These are phyloP conservation scores for Dryas octopetala DNA, from an alignment of 306 rosid species.

Conservation along the genomic window DNA sequence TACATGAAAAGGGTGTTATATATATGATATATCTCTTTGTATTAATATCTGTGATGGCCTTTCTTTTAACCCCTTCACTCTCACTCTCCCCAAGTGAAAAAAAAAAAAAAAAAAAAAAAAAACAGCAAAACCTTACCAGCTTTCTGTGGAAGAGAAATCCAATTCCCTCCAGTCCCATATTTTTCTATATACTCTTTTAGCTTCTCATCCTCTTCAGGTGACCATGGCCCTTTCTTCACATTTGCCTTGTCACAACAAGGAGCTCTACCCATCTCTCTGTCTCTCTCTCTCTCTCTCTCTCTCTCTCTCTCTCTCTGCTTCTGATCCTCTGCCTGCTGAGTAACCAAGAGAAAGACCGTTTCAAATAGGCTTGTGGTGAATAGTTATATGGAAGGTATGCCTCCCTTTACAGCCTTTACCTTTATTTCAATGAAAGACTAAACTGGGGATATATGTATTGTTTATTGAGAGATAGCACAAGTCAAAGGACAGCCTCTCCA, in stretches of 20 bases:
- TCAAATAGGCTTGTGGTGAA: conserved; percentile 7
- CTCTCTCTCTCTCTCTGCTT: conserved; percentile 14
- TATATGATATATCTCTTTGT: too few relatives aligned
- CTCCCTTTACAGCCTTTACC: background rate
- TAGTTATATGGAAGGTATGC: conserved; percentile 1
- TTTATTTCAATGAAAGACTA: conserved; percentile 14
- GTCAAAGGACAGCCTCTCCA: conserved; percentile 59
- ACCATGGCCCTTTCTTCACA: conserved; percentile 98
- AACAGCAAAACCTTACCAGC: conserved; percentile 43
- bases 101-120: background rate
- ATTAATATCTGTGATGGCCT: too few relatives aligned
- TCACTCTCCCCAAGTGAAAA: too few relatives aligned
- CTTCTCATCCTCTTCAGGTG: conserved; percentile 90
- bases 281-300: conserved; percentile 14
- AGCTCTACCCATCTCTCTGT: conserved; percentile 77
- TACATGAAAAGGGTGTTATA: background rate
- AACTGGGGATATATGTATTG: background rate
- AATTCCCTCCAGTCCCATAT: conserved; percentile 87
- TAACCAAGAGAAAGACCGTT: conserved; percentile 1
- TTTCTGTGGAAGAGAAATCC: conserved; percentile 91
- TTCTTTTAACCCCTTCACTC: too few relatives aligned
- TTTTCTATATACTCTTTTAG: conserved; percentile 64
- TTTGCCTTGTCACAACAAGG: conserved; percentile 95
- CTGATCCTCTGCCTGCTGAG: conserved; percentile 4
- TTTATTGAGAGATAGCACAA: conserved; percentile 40